phyloP scores from a whole-genome alignment of 75 land plant genomes.

The Cupressus sempervirens region DNA sequence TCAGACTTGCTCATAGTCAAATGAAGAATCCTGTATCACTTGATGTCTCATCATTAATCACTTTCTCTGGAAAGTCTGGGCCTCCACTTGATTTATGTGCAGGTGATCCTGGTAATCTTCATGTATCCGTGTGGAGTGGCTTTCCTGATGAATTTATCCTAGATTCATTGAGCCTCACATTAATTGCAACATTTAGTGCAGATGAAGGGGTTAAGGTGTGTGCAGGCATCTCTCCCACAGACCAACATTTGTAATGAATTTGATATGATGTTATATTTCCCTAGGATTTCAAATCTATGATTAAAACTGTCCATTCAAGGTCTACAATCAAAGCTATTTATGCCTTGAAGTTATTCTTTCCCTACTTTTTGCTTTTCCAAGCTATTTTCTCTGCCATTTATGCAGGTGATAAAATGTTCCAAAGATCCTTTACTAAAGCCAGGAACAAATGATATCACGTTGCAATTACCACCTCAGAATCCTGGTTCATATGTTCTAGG shows the following conservation, averaged over 20 bases:
- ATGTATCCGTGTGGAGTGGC: constrained; percentile 95
- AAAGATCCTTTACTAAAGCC: constrained; percentile 62
- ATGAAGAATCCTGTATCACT: constrained; percentile 84
- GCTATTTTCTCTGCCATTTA: background rate
- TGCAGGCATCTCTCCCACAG: background rate
- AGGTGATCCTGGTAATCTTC: constrained; percentile 86
- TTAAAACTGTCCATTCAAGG: background rate
- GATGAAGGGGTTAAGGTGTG: constrained; percentile 95
- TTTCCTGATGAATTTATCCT: constrained; percentile 88
- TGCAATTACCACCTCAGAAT: constrained; percentile 73
- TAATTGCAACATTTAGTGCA: constrained; percentile 59
- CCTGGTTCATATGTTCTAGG: constrained; percentile 97
- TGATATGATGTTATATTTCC: background rate
- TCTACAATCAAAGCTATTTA: background rate
- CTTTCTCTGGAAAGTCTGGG: constrained; percentile 87
- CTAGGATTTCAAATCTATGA: constrained; percentile 7
- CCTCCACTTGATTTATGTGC: constrained; percentile 90
- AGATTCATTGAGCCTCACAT: constrained; percentile 79
- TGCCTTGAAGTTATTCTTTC: background rate
- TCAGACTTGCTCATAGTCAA: constrained; percentile 82
- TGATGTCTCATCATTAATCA: constrained; percentile 93
- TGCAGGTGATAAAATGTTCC: constrained; percentile 70
- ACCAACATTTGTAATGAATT: background rate
- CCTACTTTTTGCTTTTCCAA: background rate
- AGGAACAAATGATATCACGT: constrained; percentile 70